Percentiles rank a stretch among this genome's conserved stretches.
Evolutionary conservation across 148 eudicot species (phyloP).

Genomic region (Euryodendron excelsum): DNA sequence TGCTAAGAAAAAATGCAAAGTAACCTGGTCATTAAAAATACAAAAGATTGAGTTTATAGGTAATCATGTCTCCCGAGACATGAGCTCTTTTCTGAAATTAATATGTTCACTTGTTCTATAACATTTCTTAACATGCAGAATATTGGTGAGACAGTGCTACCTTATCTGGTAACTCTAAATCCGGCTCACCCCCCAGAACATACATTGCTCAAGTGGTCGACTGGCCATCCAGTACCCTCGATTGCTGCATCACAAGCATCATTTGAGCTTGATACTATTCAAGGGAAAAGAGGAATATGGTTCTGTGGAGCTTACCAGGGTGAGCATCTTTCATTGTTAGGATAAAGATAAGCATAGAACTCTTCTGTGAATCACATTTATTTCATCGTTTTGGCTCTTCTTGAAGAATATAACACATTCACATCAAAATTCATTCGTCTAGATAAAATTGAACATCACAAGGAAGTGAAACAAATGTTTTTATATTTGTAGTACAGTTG

Average conservation of each 20-base stretch:
- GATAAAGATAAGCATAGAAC: not conserved
- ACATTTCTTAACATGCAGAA: conserved; percentile 51
- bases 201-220: conserved; percentile 72
- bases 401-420: not conserved
- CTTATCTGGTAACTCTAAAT: conserved; percentile 82
- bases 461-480: not conserved
- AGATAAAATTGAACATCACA: not conserved
- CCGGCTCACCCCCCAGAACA: conserved; percentile 65
- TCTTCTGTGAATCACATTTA: not conserved
- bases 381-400: not conserved
- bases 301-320: conserved; percentile 99
- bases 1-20: not conserved
- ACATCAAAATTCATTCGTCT: not conserved
- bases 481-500: not conserved
- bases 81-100: conserved; percentile 4
- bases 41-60: not conserved
- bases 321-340: conserved; percentile 11
- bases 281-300: conserved; percentile 96
- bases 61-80: not conserved
- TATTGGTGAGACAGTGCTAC: conserved; percentile 45
- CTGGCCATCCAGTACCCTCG: conserved; percentile 90
- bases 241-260: conserved; percentile 93
- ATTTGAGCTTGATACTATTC: conserved; percentile 57
- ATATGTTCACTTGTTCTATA: not conserved
- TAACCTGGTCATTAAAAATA: not conserved